These are phyloP conservation scores for Alloascoidea hylecoeti DNA, from an alignment of 805 yeast species.

Conservation along the genomic window DNA sequence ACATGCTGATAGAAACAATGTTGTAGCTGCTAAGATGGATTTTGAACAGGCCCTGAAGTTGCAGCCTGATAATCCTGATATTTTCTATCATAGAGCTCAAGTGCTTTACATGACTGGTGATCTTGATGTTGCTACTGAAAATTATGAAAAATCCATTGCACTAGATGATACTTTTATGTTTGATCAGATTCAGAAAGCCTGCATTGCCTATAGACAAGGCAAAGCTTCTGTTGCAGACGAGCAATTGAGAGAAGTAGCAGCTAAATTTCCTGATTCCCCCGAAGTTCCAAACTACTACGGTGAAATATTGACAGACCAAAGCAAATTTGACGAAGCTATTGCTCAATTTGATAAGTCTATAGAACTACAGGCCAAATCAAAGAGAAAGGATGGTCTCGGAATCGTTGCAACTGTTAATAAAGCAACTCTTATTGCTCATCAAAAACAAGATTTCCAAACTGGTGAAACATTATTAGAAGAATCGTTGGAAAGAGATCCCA, in stretches of 20 bases:
- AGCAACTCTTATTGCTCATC: constrained; percentile 41
- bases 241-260: constrained; percentile 8
- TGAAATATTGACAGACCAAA: constrained; percentile 77
- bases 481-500: constrained; percentile 78
- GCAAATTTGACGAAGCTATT: constrained; percentile 57
- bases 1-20: constrained; percentile 64
- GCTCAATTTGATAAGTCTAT: constrained; percentile 80
- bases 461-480: constrained; percentile 54
- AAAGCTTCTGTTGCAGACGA: constrained; percentile 42
- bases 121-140: constrained; percentile 52
- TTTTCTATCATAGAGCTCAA: constrained; percentile 92
- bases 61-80: constrained; percentile 64
- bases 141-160: constrained; percentile 66
- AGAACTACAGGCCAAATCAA: constrained; percentile 40
- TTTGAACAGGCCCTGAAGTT: constrained; percentile 59
- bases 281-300: constrained; percentile 94
- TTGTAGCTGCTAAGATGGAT: constrained; percentile 43
- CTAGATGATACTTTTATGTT: constrained; percentile 65
- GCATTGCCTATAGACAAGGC: constrained; percentile 75
- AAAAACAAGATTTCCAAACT: constrained; percentile 28
- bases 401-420: constrained; percentile 84
- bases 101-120: constrained; percentile 71
- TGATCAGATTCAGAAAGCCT: constrained; percentile 86
- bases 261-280: constrained; percentile 72
- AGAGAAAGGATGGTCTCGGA: constrained; percentile 32